A percentile compares a stretch with the other conserved stretches of the same genome.
Conservation (phyloP, 1,139 yeast genomes). For the Pneumocystis carinii region DNA sequence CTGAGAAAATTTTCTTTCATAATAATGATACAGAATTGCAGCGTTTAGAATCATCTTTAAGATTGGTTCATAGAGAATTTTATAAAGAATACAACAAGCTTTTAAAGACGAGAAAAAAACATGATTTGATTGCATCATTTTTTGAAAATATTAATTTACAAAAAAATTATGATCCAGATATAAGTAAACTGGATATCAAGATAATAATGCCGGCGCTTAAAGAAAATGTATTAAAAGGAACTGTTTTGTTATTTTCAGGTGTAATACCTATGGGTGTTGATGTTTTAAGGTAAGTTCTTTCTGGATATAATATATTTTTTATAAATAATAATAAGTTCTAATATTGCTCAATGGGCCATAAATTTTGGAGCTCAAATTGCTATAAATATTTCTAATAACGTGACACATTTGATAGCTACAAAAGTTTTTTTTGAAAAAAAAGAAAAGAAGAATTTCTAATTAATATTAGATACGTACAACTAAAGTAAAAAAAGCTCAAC, state of each 20-base stretch:
- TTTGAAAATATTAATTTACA: neutral
- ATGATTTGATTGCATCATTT: neutral
- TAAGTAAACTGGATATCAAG: conserved; percentile 27
- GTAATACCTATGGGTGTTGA: conserved; percentile 65
- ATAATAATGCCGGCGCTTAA: conserved; percentile 61
- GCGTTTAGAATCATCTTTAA: conserved; percentile 48
- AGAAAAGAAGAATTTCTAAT: neutral
- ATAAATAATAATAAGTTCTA: conserved; percentile 24
- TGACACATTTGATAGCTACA: conserved; percentile 79
- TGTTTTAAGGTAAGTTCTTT: conserved; percentile 36
- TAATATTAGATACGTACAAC: conserved; percentile 33
- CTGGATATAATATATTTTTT: neutral
- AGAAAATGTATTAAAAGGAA: conserved; percentile 47
- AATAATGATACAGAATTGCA: conserved; percentile 72
- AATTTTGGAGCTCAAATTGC: conserved; percentile 85
- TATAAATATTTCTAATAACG: conserved; percentile 52
- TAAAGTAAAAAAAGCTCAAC: conserved; percentile 55
- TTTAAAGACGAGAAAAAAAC: neutral
- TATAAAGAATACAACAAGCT: conserved; percentile 32
- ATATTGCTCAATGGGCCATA: conserved; percentile 80
- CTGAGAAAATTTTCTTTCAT: conserved; percentile 32
- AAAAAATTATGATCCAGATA: neutral
- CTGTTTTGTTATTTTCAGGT: conserved; percentile 69
- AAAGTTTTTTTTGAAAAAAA: conserved; percentile 30
- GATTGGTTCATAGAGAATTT: conserved; percentile 49